Base-by-base conservation (phyloP, 257 asterid genomes). In the Capsicum rhomboideum region DNA sequence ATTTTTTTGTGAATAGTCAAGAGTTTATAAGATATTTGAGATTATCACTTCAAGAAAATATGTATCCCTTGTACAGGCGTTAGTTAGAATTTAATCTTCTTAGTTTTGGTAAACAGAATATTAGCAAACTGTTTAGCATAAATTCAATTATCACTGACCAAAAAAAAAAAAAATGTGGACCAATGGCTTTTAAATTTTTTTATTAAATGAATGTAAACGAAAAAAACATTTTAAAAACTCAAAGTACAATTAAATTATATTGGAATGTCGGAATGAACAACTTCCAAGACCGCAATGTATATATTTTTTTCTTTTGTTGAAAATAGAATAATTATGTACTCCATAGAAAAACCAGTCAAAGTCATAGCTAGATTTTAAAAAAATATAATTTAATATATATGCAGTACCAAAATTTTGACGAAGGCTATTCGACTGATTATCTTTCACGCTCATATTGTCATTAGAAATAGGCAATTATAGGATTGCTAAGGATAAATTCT, bases 71-170 rank as follows among this genome's bases (percentile, higher is more conserved):
- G 11, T 49, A 49, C 11, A 11, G 54, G 1, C 2, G 54, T 2
- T 11, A 10, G 0, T 3, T 10, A 10, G 4, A 9, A 10, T 10
- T 46, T 2, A 34, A 34, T 75, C 26, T 75, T 10, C 2, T 44
- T 75, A 63, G 81, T 75, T 75, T 75, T 49, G 81, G 81, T 75
- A 75, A 75, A 50, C 26, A 4, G 81, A 50, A 75, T 50, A 75
- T 50, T 49, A 50, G 81, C 61, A 49, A 49, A 61, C 61, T 74
- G 31, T 44, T 46, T 46, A 44, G 58, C 9, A 44, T 74, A 74
- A 46, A 1, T 46, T 21, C 42, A 74, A 46, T 74, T 74, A 46
- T 74, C 4, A 44, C 21, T n/a, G 2, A 72, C 4, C 4, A 0
- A 42, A 67, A 16, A 28, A 64, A 12, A 6, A 6, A 63, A 64